These are phyloP conservation scores for Aegilops sharonensis DNA, from an alignment of 176 grass and related monocot species.

Conservation along the genomic window DNA sequence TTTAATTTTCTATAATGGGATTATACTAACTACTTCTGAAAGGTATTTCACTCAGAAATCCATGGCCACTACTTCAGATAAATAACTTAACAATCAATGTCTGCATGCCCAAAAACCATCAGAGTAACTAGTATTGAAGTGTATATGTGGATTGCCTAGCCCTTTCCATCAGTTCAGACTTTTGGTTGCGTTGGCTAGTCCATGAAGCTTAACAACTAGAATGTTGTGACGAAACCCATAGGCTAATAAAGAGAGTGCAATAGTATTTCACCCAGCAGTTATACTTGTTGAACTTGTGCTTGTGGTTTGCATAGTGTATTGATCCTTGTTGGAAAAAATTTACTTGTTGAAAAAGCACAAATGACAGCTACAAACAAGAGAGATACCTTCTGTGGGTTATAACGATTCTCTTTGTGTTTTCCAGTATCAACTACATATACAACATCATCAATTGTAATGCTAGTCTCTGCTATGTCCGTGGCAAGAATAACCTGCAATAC, in stretches of 20 bases:
- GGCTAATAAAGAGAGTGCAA: not conserved
- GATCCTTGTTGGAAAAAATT: not conserved
- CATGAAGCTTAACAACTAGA: not conserved
- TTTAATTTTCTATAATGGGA: not conserved
- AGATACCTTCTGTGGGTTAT: constrained; percentile 89
- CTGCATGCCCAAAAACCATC: not conserved
- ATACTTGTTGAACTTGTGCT: not conserved
- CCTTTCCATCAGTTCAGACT: too few relatives aligned
- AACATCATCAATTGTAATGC: constrained; percentile 99
- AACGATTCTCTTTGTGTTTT: constrained; percentile 95
- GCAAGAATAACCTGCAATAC: constrained; percentile 88
- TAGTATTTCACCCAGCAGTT: constrained; percentile 5
- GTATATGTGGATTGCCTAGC: too few relatives aligned
- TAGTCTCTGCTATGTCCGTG: constrained; percentile 98
- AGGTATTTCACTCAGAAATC: constrained; percentile 13
- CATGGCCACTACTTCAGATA: not conserved
- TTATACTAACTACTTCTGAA: constrained; percentile 7
- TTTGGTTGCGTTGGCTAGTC: too few relatives aligned
- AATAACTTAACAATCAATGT: constrained; percentile 11
- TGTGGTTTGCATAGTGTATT: not conserved
- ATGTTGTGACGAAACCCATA: not conserved
- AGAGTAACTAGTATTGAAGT: not conserved
- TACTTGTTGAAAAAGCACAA: not conserved
- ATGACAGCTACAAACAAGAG: not conserved
- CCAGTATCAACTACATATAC: constrained; percentile 94